phyloP scores from a whole-genome alignment of 805 yeast genomes.

The Nakazawaea anatomiae region DNA sequence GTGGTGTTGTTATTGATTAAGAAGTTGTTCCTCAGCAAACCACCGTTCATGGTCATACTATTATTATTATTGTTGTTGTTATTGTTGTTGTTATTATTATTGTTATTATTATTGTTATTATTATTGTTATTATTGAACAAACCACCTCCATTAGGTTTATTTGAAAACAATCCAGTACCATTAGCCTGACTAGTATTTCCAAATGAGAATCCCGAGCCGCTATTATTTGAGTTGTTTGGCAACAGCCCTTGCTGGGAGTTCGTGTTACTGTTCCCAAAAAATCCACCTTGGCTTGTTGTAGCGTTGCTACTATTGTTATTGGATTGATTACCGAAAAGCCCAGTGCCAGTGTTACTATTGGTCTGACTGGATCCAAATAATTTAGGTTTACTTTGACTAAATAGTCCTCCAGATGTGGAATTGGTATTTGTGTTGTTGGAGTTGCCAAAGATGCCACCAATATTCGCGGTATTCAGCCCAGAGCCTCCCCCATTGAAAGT shows the following conservation, averaged over 20 bases:
- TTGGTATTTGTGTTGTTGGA: constrained; percentile 1
- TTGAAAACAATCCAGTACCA: constrained; percentile 2
- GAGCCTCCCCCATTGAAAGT: constrained; percentile 26
- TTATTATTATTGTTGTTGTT: constrained; percentile 9
- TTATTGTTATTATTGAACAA: constrained; percentile 17
- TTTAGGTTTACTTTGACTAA: background rate
- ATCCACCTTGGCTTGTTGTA: constrained; percentile 24
- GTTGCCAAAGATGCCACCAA: constrained; percentile 18
- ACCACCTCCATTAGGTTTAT: constrained; percentile 16
- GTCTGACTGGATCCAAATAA: background rate
- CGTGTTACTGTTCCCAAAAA: constrained; percentile 20
- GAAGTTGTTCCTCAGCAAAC: background rate
- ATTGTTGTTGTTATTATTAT: background rate
- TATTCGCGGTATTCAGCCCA: constrained; percentile 16
- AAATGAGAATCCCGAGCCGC: constrained; percentile 18
- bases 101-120: constrained; percentile 2
- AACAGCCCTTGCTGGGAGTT: constrained; percentile 12
- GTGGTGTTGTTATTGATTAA: background rate
- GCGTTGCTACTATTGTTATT: constrained; percentile 16
- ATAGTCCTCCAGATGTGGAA: background rate
- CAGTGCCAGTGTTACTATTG: background rate
- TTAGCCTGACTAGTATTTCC: constrained; percentile 16
- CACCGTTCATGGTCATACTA: no score
- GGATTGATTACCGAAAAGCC: background rate
- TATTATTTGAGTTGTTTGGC: constrained; percentile 14